Base-by-base conservation (phyloP, 1,284 basidiomycete genomes). In the Coniophora puteana region DNA sequence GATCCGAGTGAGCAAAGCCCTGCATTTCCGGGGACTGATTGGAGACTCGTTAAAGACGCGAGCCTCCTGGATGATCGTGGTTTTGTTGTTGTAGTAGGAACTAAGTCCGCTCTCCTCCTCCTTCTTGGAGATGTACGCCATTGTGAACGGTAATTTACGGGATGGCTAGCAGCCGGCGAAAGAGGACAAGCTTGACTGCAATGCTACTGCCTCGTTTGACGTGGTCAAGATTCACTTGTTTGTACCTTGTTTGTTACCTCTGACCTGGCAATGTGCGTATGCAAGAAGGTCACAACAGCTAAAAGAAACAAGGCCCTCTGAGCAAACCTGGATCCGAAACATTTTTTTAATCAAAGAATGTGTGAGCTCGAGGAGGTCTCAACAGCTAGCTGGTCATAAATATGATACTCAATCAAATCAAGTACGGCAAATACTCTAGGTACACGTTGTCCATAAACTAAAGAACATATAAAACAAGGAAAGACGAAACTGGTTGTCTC, bases 21-120 rank as follows among this genome's bases (percentile, higher is more conserved):
- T 84, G 69, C 95, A 99, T 74, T 95, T 96, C 57, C 95, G 80
- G 16, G 92, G 92, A 58, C 89, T 93, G 67, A 99, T 94, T 51
- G 95, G 95, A 13, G 93, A 94, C 66, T 99, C 95, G 72, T 99
- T 99, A 82, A 99, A 99, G 49, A 95, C 90, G 51, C 96, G 85
- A 46, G 96, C 95, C 68, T 99, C 96, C 65, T 99, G 96, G 51
- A 97, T 88, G 51, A 96, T 87, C 3, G 93, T 96, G 17, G 89
- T 92, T 67, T 95, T 94, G 74, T 93, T 92, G 67, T 93, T 93
- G 62, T 89, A 89, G 65, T 88, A 90, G 16, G 85, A 82, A 66
- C 82, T 87, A 51, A 90, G 74, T 49, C 89, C 89, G 51, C 76
- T 81, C 69, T 93, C 91, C 60, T 94, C 91, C 69, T 94, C 92